Conservation (phyloP, 148 eudicot species). For the Polygonum maritimum region DNA sequence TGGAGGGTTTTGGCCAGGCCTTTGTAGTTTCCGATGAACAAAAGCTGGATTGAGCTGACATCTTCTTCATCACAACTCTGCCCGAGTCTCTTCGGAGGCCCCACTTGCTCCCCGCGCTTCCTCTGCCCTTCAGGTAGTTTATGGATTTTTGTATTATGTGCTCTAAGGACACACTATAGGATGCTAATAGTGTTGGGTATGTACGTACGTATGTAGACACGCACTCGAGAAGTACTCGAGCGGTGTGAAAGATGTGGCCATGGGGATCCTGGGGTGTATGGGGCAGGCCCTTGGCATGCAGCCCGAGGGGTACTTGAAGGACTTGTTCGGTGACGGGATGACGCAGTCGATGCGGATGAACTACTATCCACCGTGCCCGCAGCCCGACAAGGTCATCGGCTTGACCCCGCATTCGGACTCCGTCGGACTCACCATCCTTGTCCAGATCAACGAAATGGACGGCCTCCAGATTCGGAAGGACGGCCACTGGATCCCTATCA, state of each 20-base stretch:
- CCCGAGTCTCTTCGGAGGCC: constrained; percentile 17
- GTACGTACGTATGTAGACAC: not conserved
- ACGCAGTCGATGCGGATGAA: not conserved
- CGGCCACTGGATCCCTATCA: constrained; percentile 11
- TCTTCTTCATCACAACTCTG: not conserved
- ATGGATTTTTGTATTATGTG: no score
- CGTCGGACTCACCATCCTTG: not conserved
- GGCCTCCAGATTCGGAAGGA: not conserved
- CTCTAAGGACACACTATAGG: no score
- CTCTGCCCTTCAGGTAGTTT: constrained; percentile 4
- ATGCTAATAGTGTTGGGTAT: no score
- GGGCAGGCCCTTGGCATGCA: not conserved
- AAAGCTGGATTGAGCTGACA: no score
- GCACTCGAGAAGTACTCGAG: not conserved
- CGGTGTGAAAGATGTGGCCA: not conserved
- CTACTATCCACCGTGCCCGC: not conserved
- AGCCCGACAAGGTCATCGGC: not conserved
- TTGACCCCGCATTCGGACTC: not conserved
- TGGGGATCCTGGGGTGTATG: not conserved
- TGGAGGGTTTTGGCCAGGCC: constrained; percentile 32
- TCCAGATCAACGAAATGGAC: not conserved
- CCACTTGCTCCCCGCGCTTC: constrained; percentile 15
- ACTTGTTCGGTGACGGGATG: constrained; percentile 10
- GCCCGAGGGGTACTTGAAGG: constrained; percentile 9
- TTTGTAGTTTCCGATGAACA: no score